A percentile compares a stretch with the other conserved stretches of the same genome.
phyloP scores from a whole-genome alignment of 2,329 filamentous ascomycete species.

The Aspergillus vadensis region DNA sequence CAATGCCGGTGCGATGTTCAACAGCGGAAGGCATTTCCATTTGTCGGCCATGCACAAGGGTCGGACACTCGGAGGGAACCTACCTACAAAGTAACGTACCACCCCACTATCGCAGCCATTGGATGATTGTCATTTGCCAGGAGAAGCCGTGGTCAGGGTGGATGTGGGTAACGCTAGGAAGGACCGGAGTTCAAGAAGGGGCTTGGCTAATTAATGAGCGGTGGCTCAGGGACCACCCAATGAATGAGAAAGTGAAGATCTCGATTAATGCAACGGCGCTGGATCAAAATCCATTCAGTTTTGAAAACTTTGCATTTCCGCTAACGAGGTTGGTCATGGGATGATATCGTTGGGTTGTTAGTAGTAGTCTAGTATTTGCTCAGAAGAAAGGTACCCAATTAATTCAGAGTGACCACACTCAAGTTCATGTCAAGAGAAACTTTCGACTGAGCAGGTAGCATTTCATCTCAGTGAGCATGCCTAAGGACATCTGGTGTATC shows the following conservation, averaged over 20 bases:
- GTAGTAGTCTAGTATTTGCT: too few relatives aligned
- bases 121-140: too few relatives aligned
- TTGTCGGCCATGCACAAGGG: not conserved
- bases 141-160: not conserved
- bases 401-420: too few relatives aligned
- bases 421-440: too few relatives aligned
- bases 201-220: slow-evolving; percentile 13
- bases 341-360: too few relatives aligned
- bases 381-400: too few relatives aligned
- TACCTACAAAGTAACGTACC: not conserved
- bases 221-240: not conserved
- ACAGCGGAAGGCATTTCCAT: slow-evolving; percentile 4
- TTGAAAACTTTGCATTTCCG: not conserved
- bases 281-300: not conserved
- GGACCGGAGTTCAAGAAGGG: slow-evolving; percentile 10
- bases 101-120: not conserved
- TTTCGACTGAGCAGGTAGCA: too few relatives aligned
- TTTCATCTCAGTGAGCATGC: not conserved
- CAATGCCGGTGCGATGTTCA: not conserved
- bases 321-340: too few relatives aligned
- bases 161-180: slow-evolving; percentile 13
- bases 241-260: not conserved
- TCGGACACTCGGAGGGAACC: not conserved
- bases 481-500: not conserved
- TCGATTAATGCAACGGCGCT: not conserved